Conservation (phyloP, 1,139 yeast genomes). For the Nakaseomyces uthaithaninus region DNA sequence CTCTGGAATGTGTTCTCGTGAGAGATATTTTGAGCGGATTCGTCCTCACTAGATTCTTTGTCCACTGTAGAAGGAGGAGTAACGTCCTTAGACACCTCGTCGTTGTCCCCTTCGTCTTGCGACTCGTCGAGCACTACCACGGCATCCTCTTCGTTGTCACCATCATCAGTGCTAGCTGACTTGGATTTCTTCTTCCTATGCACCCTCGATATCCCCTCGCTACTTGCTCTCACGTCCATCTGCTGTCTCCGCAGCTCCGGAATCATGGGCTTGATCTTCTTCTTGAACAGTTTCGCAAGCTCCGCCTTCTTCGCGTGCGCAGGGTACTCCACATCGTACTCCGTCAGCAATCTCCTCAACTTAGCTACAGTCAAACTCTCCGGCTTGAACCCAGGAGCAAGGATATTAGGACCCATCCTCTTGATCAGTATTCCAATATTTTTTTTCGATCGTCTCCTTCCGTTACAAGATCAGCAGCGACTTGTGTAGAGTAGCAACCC, state of each 20-base stretch:
- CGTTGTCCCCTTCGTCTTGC: no score
- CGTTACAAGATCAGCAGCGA: no score
- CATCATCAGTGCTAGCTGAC: background rate
- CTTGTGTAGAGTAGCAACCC: no score
- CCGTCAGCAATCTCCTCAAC: conserved; percentile 52
- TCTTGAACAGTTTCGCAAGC: conserved; percentile 45
- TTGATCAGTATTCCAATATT: no score
- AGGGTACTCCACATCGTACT: conserved; percentile 48
- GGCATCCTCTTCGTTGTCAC: background rate
- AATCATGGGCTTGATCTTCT: conserved; percentile 34
- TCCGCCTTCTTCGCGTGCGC: conserved; percentile 57
- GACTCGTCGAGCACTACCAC: background rate
- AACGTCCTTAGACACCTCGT: no score
- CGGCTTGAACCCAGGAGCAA: conserved; percentile 44
- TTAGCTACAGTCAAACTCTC: conserved; percentile 52
- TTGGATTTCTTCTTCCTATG: background rate
- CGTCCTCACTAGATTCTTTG: background rate
- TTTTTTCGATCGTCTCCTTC: background rate
- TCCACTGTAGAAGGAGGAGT: no score
- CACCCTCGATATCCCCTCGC: conserved; percentile 5
- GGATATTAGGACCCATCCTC: background rate
- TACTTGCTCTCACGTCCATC: conserved; percentile 4
- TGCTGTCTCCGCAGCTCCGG: conserved; percentile 18
- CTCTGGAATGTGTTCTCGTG: conserved; percentile 1
- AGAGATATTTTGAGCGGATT: background rate